Conservation (phyloP, 1,284 basidiomycete genomes). For the Porogramme epimiltina region DNA sequence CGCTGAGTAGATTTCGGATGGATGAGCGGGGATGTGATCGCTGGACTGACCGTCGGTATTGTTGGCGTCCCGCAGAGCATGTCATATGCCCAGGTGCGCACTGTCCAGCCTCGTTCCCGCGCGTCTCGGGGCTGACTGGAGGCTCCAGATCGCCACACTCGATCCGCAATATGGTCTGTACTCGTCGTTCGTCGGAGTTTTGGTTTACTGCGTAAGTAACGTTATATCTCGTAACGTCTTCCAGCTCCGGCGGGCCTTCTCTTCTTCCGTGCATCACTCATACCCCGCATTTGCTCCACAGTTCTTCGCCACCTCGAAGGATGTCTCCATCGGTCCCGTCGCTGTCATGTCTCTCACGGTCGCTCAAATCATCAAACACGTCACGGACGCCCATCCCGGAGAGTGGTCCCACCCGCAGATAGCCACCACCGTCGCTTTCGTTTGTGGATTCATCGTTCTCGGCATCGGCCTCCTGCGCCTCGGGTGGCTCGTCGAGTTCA, state of each 20-base stretch:
- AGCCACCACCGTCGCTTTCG: slow-evolving; percentile 82
- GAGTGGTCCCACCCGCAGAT: slow-evolving; percentile 72
- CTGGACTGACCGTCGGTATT: slow-evolving; percentile 87
- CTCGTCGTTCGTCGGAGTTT: slow-evolving; percentile 91
- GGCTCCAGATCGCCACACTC: slow-evolving; percentile 75
- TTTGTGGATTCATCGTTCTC: slow-evolving; percentile 92
- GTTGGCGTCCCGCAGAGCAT: slow-evolving; percentile 88
- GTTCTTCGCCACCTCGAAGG: slow-evolving; percentile 94
- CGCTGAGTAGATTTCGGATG: slow-evolving; percentile 58
- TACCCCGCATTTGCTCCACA: slow-evolving; percentile 32
- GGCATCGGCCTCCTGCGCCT: slow-evolving; percentile 86
- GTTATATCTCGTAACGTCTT: neutral
- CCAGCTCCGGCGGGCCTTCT: neutral
- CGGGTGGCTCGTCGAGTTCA: slow-evolving; percentile 96
- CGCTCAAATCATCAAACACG: slow-evolving; percentile 74
- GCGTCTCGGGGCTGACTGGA: slow-evolving; percentile 22
- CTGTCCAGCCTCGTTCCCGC: neutral
- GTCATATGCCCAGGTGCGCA: slow-evolving; percentile 69
- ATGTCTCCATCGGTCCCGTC: slow-evolving; percentile 92
- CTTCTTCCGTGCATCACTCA: slow-evolving; percentile 1
- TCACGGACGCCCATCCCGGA: slow-evolving; percentile 52
- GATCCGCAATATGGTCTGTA: slow-evolving; percentile 90
- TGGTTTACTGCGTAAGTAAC: slow-evolving; percentile 71
- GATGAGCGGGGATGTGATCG: slow-evolving; percentile 80
- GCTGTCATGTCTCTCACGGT: slow-evolving; percentile 95